Evolutionary conservation across 106 monocot species (phyloP), one percentile per base, ranked within the genome.

Genomic region (Agapanthus africanus): DNA sequence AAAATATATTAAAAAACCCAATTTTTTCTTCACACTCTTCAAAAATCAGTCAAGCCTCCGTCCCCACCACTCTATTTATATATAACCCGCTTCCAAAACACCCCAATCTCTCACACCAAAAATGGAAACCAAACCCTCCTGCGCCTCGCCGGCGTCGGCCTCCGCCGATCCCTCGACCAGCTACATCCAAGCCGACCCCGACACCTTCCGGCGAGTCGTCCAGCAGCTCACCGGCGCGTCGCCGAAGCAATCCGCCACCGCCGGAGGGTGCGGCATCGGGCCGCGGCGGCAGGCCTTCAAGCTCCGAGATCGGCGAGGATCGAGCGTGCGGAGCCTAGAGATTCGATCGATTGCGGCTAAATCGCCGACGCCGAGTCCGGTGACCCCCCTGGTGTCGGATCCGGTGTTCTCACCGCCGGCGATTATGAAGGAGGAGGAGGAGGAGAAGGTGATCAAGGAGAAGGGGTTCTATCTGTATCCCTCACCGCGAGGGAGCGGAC

Each of bases 161-260:
- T n/a, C n/a, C n/a, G n/a, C n/a, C n/a, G n/a, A n/a, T n/a, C 40
- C 65, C 26, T 65, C 77, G 27, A 84, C 80, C 37, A 77, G 73
- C 59, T 84, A 76, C 80, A 77, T 84, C 31, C 84, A 84, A 32
- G 84, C 84, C 22, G 84, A 84, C 18, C 41, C 79, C 31, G 40
- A 62, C 39, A 70, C 73, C 11, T 84, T 84, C 73, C 68, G 80
- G 32, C 80, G 80, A 25, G 65, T 84, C 4, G 84, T 84, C 40
- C 84, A 84, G 77, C 76, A 73, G 33, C 80, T 80, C 54, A 84
- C 84, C 47, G 84, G 84, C 40, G 73, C 77, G n/a, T 8, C 57
- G 46, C 65, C 42, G 56, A 22, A 15, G 26, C 67, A 32, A 40
- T 67, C 57, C 36, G 18, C 28, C 33, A 23, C 77, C 15, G 34